phyloP scores from a whole-genome alignment of 805 yeast species.

The Lipomyces orientalis region DNA sequence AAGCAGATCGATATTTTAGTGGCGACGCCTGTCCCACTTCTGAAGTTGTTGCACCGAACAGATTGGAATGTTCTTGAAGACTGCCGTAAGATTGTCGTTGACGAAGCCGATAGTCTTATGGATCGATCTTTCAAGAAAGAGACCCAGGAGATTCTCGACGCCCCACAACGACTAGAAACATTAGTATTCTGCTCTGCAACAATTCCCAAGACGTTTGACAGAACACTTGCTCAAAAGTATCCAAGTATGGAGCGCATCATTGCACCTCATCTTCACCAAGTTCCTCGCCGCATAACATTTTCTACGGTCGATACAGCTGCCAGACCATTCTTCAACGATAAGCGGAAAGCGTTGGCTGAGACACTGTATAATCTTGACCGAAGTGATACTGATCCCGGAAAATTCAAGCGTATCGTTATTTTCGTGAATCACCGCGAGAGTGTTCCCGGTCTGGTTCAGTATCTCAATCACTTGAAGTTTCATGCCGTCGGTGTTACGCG shows the following conservation, averaged over 20 bases:
- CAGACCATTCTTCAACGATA: conserved; percentile 83
- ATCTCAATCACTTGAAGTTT: conserved; percentile 59
- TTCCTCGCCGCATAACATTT: conserved; percentile 78
- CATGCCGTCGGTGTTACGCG: conserved; percentile 73
- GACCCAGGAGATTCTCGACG: conserved; percentile 55
- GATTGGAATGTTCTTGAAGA: conserved; percentile 14
- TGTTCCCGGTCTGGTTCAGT: conserved; percentile 62
- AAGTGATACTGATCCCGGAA: conserved; percentile 80
- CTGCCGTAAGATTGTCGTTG: conserved; percentile 63
- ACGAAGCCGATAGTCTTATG: conserved; percentile 93
- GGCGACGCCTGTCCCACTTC: conserved; percentile 68
- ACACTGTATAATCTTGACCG: conserved; percentile 82
- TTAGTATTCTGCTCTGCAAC: conserved; percentile 88
- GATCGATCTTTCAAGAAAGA: conserved; percentile 73
- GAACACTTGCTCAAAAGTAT: conserved; percentile 62
- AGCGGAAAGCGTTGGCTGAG: conserved; percentile 84
- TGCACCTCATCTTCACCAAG: conserved; percentile 80
- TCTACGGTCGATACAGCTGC: conserved; percentile 75
- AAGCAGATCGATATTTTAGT: conserved; percentile 75
- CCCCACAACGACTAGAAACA: conserved; percentile 53
- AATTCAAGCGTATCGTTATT: conserved; percentile 77
- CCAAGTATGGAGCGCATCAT: conserved; percentile 71
- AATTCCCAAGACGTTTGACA: conserved; percentile 76
- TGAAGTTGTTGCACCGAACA: conserved; percentile 46
- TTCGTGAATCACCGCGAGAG: conserved; percentile 79